These are phyloP conservation scores for Microstegium vimineum DNA, from an alignment of 176 grass and related monocot species.

Conservation along the genomic window DNA sequence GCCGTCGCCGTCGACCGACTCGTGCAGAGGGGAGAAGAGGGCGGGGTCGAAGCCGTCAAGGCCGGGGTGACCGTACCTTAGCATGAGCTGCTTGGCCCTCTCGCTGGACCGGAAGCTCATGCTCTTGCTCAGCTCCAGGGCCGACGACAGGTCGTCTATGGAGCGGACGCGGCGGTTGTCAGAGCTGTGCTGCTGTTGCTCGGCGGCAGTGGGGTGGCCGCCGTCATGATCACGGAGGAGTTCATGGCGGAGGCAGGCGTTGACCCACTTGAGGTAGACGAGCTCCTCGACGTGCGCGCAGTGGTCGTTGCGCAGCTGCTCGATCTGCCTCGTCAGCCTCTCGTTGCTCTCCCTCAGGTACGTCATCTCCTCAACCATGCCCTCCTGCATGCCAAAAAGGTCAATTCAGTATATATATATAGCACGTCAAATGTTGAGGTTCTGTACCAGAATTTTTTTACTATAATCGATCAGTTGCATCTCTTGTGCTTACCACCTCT, in stretches of 20 bases:
- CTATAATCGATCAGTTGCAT: too few species aligned
- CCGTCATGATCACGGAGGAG: constrained; percentile 41
- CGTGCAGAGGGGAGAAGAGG: constrained; percentile 36
- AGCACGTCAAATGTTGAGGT: neutral
- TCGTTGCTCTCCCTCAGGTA: constrained; percentile 52
- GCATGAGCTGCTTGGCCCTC: constrained; percentile 72
- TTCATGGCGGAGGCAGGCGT: constrained; percentile 83
- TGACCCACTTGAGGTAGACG: constrained; percentile 91
- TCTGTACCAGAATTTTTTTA: neutral
- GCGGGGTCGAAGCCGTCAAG: constrained; percentile 35
- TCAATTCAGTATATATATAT: neutral
- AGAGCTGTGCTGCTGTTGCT: neutral
- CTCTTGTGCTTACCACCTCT: too few species aligned
- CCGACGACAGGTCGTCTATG: constrained; percentile 1
- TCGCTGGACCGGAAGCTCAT: constrained; percentile 64
- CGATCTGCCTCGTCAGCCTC: constrained; percentile 55
- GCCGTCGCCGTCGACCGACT: constrained; percentile 9
- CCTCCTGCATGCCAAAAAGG: constrained; percentile 26
- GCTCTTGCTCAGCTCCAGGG: constrained; percentile 73
- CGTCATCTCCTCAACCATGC: constrained; percentile 33
- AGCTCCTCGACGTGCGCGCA: constrained; percentile 67
- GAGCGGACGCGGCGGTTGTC: neutral
- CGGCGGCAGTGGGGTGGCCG: neutral
- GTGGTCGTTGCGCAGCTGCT: constrained; percentile 59
- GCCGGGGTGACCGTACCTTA: constrained; percentile 49